Conservation (phyloP, 495 filamentous ascomycete genomes). For the Aspergillus conjunctus region DNA sequence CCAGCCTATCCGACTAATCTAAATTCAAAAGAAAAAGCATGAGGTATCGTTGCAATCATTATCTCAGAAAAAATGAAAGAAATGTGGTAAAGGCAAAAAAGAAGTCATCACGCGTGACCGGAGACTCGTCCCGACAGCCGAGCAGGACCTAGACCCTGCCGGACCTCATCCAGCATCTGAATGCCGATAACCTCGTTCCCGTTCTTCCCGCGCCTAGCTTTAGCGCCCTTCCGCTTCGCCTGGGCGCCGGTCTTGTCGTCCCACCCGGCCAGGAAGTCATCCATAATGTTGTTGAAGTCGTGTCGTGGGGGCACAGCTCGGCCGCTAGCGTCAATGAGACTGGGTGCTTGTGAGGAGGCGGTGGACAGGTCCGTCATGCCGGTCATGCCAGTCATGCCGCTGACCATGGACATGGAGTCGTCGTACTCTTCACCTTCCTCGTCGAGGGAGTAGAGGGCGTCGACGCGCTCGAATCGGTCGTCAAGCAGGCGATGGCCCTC, state of each 20-base stretch:
- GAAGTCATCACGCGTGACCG: constrained; percentile 27
- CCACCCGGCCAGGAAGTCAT: constrained; percentile 81
- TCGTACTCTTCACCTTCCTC: constrained; percentile 61
- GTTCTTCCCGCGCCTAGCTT: constrained; percentile 72
- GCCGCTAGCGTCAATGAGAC: constrained; percentile 42
- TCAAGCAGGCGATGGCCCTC: constrained; percentile 87
- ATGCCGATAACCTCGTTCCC: constrained; percentile 79
- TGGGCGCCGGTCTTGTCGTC: constrained; percentile 64
- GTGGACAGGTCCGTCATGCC: constrained; percentile 50
- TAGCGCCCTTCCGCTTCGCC: constrained; percentile 62
- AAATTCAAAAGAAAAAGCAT: constrained; percentile 3
- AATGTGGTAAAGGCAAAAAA: not conserved
- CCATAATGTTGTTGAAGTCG: constrained; percentile 87
- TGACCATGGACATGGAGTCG: constrained; percentile 55
- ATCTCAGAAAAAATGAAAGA: constrained; percentile 8
- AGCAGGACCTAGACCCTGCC: constrained; percentile 78
- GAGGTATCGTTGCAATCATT: constrained; percentile 28
- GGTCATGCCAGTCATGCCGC: constrained; percentile 55
- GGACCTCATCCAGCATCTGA: constrained; percentile 87
- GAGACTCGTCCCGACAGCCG: constrained; percentile 34
- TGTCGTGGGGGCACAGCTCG: constrained; percentile 55
- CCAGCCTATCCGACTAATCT: constrained; percentile 1
- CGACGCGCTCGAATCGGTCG: constrained; percentile 86
- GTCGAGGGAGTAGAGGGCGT: constrained; percentile 79
- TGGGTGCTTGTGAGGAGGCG: constrained; percentile 50